Base-by-base conservation (phyloP, 805 yeast species). In the Ogataea minuta region DNA sequence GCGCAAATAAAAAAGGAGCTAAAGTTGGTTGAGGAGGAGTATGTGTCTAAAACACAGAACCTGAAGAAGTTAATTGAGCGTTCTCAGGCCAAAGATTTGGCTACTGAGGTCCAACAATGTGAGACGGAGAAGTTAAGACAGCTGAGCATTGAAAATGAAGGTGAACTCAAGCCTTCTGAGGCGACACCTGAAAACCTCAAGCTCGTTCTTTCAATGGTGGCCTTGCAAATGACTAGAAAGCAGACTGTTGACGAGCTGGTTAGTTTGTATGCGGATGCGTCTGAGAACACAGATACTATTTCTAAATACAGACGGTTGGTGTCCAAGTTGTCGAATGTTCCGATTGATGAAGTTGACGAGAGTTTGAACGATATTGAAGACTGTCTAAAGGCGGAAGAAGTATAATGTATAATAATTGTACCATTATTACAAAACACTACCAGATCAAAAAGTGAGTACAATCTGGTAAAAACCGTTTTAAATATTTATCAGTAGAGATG, bases 231-330 rank as follows among this genome's bases (percentile, higher is more conserved):
- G 12, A 62, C 70, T 29, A 65, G 89, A 47, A 66, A 70, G 38
- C 68, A 71, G 36, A 72, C 86, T 11, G 73, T 81, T 7, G 68
- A 72, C 51, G 72, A 75, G 19, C 60, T 71, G 12, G 60, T 62
- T 15, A 47, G 50, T 27, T 37, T 61, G 16, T 53, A 52, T 34
- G 62, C 69, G 0, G 62, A 59, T 39, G 59, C 74, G 41, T 59
- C 77, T 63, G 44, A 66, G 13, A 59, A 73, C 46, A 77, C 74
- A 39, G 64, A 68, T 16, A 77, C 74, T 49, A 79, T 83, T 63
- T 77, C 76, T 52, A 79, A 80, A 50, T 84, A 82, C 63, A 66
- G 87, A 46, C 72, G 79, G 49, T 69, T 84, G 56, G 81, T 84
- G 33, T 74, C 87, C 39, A 72, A 76, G 36, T 76, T 87, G 46